phyloP scores from a whole-genome alignment of 306 rosid genomes.

The Cercis canadensis region DNA sequence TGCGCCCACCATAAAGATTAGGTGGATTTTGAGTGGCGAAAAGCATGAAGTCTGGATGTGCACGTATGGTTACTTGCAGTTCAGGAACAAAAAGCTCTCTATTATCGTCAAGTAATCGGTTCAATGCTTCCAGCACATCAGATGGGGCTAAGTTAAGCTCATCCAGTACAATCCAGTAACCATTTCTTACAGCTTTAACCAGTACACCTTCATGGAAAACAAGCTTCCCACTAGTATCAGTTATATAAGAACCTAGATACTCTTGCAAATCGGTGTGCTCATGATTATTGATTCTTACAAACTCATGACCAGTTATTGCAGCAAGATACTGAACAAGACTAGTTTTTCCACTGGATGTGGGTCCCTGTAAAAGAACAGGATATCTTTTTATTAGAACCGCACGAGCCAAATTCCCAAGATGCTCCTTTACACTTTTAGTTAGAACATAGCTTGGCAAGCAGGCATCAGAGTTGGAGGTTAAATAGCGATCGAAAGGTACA shows the following conservation, averaged over 20 bases:
- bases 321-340: slow-evolving; percentile 94
- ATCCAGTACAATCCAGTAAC: slow-evolving; percentile 92
- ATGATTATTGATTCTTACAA: slow-evolving; percentile 93
- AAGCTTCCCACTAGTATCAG: slow-evolving; percentile 82
- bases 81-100: slow-evolving; percentile 97
- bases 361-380: slow-evolving; percentile 96
- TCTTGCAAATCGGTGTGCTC: slow-evolving; percentile 99
- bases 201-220: slow-evolving; percentile 87
- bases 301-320: slow-evolving; percentile 72
- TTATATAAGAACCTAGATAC: slow-evolving; percentile 83
- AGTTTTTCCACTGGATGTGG: slow-evolving; percentile 96
- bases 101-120: slow-evolving; percentile 90
- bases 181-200: slow-evolving; percentile 91
- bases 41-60: slow-evolving; percentile 90
- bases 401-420: slow-evolving; percentile 78
- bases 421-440: slow-evolving; percentile 77
- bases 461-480: slow-evolving; percentile 44
- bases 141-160: slow-evolving; percentile 99
- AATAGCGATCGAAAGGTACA: slow-evolving; percentile 55
- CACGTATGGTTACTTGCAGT: slow-evolving; percentile 67
- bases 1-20: slow-evolving; percentile 86
- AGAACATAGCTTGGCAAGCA: slow-evolving; percentile 50
- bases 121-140: slow-evolving; percentile 96
- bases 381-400: slow-evolving; percentile 76
- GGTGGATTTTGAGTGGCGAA: slow-evolving; percentile 99